These are phyloP conservation scores for Corrigiola litoralis DNA, from an alignment of 179 eudicot genomes.

Conservation along the genomic window DNA sequence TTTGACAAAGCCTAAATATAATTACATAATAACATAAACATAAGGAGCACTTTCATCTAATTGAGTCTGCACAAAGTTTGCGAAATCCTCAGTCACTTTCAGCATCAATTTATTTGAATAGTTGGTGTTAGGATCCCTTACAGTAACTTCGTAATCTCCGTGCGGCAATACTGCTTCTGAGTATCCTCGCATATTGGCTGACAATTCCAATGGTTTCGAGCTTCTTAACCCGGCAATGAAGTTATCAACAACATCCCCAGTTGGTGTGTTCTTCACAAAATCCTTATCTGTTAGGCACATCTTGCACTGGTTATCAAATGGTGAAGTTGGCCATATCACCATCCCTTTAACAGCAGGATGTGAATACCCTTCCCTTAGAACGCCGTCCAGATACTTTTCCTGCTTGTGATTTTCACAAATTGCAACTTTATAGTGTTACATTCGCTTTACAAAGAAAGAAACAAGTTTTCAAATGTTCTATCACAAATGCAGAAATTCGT, in stretches of 20 bases:
- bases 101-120: slow-evolving; percentile 20
- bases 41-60: slow-evolving; percentile 20
- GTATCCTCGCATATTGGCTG: slow-evolving; percentile 16
- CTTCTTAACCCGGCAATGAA: slow-evolving; percentile 17
- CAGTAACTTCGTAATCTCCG: slow-evolving; percentile 37
- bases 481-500: too few relatives aligned
- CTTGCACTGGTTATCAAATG: slow-evolving; percentile 23
- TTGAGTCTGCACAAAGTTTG: slow-evolving; percentile 17
- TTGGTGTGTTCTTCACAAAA: slow-evolving; percentile 13
- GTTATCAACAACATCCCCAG: slow-evolving; percentile 35
- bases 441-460: not conserved
- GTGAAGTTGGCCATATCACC: slow-evolving; percentile 47
- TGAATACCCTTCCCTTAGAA: slow-evolving; percentile 45
- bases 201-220: slow-evolving; percentile 10
- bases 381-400: slow-evolving; percentile 39
- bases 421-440: too few relatives aligned
- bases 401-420: slow-evolving; percentile 1
- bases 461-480: not conserved
- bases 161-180: slow-evolving; percentile 24
- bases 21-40: not conserved
- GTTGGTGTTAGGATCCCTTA: slow-evolving; percentile 20
- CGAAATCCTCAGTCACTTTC: slow-evolving; percentile 25
- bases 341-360: slow-evolving; percentile 60
- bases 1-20: not conserved
- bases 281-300: slow-evolving; percentile 36